A percentile compares a stretch with the other conserved stretches of the same genome.
Evolutionary conservation across 2,329 filamentous ascomycete genomes (phyloP).

Genomic region (Fusarium secorum): DNA sequence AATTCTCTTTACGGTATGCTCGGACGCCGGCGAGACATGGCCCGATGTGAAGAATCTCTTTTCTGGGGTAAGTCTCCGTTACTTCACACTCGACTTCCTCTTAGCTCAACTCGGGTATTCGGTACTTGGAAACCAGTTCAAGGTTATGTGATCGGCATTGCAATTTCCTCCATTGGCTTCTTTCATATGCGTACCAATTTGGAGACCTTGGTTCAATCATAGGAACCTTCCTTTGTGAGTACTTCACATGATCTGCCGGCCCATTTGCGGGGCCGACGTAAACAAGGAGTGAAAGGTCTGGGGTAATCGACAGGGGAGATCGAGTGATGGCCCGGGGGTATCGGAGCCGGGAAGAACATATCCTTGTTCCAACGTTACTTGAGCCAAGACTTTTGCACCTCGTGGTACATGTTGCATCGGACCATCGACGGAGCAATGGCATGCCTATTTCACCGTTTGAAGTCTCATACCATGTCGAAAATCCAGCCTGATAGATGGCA

Average conservation of each 20-base stretch:
- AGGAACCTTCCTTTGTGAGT: not conserved
- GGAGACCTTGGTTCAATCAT: not conserved
- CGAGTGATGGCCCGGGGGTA: not conserved
- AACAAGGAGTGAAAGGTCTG: not conserved
- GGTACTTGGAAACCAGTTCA: not conserved
- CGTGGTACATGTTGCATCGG: not conserved
- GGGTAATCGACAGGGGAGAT: not conserved
- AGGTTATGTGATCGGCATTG: not conserved
- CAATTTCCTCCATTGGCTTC: not conserved
- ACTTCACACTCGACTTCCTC: not conserved
- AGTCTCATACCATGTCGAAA: not conserved
- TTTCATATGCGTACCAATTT: conserved; percentile 7
- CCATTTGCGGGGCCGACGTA: conserved; percentile 5
- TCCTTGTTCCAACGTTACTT: not conserved
- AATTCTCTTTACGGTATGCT: not conserved
- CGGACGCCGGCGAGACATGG: not conserved
- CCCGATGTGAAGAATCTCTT: not conserved
- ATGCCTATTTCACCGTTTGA: not conserved
- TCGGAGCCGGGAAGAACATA: not conserved
- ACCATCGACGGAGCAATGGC: not conserved
- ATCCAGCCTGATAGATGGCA: not conserved
- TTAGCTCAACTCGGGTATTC: not conserved
- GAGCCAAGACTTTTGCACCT: not conserved
- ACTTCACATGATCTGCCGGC: conserved; percentile 5
- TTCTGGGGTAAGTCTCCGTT: not conserved